Percentiles rank a stretch among this genome's conserved stretches.
Evolutionary conservation across 2,329 filamentous ascomycete species (phyloP).

Genomic region (Fusarium circinatum): DNA sequence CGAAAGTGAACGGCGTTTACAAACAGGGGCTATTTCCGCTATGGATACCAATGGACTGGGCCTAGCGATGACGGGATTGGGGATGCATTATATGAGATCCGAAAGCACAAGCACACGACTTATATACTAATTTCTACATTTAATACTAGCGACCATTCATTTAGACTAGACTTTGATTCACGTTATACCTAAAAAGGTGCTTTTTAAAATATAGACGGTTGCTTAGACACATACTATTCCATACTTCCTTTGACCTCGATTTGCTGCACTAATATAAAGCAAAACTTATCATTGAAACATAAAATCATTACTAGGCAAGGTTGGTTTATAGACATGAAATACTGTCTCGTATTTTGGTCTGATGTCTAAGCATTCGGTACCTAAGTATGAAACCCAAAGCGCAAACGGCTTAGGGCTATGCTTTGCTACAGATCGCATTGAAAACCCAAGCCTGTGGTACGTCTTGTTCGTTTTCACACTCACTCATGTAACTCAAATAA

Average conservation of each 20-base stretch:
- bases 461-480: slow-evolving; percentile 38
- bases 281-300: background rate
- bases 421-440: slow-evolving; percentile 30
- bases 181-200: slow-evolving; percentile 15
- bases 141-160: slow-evolving; percentile 41
- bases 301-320: background rate
- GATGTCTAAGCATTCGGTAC: background rate
- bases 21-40: slow-evolving; percentile 25
- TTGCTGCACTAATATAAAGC: background rate
- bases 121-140: slow-evolving; percentile 37
- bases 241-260: background rate
- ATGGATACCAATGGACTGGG: slow-evolving; percentile 17
- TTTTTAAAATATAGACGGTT: slow-evolving; percentile 18
- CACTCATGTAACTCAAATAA: slow-evolving; percentile 49
- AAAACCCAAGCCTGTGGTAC: slow-evolving; percentile 49
- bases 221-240: background rate
- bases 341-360: background rate
- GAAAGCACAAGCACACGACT: slow-evolving; percentile 33
- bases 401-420: background rate
- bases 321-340: background rate
- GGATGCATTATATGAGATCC: slow-evolving; percentile 30
- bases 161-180: slow-evolving; percentile 39
- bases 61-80: slow-evolving; percentile 31
- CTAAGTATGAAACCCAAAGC: background rate
- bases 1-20: slow-evolving; percentile 36